These are phyloP conservation scores for Candida namnaoensis DNA, from an alignment of 805 yeast genomes.

Conservation along the genomic window DNA sequence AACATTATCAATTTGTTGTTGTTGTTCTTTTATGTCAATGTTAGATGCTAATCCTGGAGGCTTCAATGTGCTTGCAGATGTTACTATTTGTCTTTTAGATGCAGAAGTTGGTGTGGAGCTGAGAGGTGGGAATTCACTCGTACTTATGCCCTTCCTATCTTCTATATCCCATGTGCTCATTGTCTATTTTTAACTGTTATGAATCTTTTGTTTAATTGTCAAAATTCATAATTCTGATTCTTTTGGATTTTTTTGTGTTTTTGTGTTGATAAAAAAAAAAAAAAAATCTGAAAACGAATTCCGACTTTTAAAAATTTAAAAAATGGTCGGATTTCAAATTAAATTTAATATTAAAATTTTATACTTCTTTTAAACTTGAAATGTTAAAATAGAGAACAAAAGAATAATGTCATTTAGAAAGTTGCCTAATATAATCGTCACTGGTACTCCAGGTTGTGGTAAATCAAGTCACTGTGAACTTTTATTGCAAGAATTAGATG, in stretches of 20 bases:
- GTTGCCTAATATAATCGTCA: conserved; percentile 70
- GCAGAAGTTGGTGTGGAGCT: background rate
- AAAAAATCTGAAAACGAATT: too few species aligned
- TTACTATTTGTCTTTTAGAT: too few species aligned
- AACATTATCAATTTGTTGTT: too few species aligned
- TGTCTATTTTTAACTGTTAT: too few species aligned
- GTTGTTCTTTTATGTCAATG: background rate
- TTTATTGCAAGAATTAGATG: conserved; percentile 42
- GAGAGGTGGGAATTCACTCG: background rate
- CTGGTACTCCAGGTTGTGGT: conserved; percentile 95
- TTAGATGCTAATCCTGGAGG: background rate
- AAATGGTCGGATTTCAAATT: too few species aligned
- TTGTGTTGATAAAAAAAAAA: too few species aligned
- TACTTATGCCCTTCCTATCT: background rate
- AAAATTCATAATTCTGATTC: too few species aligned
- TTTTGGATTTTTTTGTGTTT: too few species aligned
- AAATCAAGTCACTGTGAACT: conserved; percentile 69
- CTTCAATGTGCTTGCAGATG: background rate
- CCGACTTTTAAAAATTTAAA: too few species aligned
- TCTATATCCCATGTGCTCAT: background rate
- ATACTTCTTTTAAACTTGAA: too few species aligned
- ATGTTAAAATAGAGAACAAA: background rate
- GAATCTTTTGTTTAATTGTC: too few species aligned
- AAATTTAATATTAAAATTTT: too few species aligned
- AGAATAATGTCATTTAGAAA: conserved; percentile 7